phyloP scores from a whole-genome alignment of 148 eudicot genomes.

The Cornus suecica region DNA sequence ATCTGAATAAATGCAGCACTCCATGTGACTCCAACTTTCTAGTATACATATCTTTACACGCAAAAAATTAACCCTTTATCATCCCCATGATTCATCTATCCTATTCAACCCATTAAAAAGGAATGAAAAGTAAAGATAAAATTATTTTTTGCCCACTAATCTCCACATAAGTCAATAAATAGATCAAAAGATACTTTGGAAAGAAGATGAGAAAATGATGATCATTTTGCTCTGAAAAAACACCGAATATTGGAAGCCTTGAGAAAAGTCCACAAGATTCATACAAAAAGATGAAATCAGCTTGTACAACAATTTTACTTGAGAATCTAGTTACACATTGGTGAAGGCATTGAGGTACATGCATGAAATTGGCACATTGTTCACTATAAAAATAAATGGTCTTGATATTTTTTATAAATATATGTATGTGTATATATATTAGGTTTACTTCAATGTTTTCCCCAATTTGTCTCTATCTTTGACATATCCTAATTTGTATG shows the following conservation, averaged over 20 bases:
- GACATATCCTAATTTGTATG: no score
- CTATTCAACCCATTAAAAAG: background rate
- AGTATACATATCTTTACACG: background rate
- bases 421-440: no score
- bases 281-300: background rate
- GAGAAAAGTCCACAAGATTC: background rate
- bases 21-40: background rate
- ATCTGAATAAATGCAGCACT: background rate
- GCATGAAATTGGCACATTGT: no score
- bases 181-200: background rate
- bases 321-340: background rate
- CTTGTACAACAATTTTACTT: background rate
- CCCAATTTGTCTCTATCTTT: no score
- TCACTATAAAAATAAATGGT: no score
- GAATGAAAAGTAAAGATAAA: background rate
- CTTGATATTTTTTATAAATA: no score
- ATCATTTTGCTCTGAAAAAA: background rate
- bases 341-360: background rate
- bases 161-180: conserved; percentile 6
- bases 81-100: conserved; percentile 27
- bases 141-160: background rate
- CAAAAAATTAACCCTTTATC: background rate
- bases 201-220: background rate
- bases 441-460: no score
- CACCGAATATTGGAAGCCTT: no score